Evolutionary conservation across 495 filamentous ascomycete species (phyloP).

Genomic region (Hyaloscypha hepaticicola): DNA sequence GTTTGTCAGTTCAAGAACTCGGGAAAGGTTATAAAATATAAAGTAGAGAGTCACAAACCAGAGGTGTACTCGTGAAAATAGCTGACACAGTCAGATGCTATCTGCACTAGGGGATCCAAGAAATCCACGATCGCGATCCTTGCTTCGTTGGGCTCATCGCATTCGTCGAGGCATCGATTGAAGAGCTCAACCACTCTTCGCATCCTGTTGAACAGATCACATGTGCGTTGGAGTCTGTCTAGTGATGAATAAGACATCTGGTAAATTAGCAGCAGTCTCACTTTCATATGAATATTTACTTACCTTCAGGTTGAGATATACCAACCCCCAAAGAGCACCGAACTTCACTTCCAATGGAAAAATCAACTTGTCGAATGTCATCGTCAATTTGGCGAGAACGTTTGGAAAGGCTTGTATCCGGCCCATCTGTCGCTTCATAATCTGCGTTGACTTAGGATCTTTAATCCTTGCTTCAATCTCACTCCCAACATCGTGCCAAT

Average conservation of each 20-base stretch:
- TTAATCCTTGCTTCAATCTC: constrained; percentile 1
- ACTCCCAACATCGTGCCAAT: background rate
- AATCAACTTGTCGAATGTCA: background rate
- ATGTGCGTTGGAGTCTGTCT: background rate
- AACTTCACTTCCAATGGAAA: background rate
- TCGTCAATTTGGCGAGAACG: background rate
- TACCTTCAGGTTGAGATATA: constrained; percentile 9
- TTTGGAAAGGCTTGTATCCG: background rate
- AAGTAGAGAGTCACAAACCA: background rate
- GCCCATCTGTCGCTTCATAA: constrained; percentile 4
- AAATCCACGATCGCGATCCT: constrained; percentile 1
- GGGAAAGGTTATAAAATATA: background rate
- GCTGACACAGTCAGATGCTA: background rate
- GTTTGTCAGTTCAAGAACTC: background rate
- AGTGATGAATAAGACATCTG: background rate
- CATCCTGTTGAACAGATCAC: background rate
- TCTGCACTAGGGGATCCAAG: background rate
- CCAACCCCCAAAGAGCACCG: background rate
- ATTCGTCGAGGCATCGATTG: constrained; percentile 8
- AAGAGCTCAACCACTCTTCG: background rate
- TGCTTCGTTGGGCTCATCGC: constrained; percentile 4
- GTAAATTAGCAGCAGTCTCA: background rate
- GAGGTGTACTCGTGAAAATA: constrained; percentile 1
- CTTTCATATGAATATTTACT: background rate
- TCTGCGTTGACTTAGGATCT: background rate